Conservation (phyloP, 306 rosid species). For the Fragaria vesca region DNA sequence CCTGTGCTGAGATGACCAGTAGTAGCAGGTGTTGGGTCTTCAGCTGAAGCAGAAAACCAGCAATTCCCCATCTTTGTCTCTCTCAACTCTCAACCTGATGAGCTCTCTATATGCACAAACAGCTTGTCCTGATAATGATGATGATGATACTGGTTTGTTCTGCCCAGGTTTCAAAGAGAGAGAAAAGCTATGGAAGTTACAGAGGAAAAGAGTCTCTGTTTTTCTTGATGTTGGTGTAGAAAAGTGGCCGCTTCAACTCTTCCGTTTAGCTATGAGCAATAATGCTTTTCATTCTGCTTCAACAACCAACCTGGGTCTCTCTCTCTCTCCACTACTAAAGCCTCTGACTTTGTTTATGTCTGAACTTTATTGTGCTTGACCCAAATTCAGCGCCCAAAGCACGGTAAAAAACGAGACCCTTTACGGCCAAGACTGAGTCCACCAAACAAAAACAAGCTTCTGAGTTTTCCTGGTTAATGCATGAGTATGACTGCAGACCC, state of each 20-base stretch:
- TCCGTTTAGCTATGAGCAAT: background rate
- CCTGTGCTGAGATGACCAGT: constrained; percentile 56
- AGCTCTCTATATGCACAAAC: constrained; percentile 7
- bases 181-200: background rate
- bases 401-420: background rate
- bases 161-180: background rate
- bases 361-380: background rate
- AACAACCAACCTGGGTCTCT: background rate
- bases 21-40: constrained; percentile 32
- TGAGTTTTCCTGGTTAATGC: constrained; percentile 17
- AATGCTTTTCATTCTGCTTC: constrained; percentile 4
- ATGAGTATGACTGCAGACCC: background rate
- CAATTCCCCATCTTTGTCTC: constrained; percentile 71
- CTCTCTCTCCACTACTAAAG: background rate
- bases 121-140: background rate
- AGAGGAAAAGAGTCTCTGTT: background rate
- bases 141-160: background rate
- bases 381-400: background rate
- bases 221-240: background rate
- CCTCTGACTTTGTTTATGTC: constrained; percentile 17
- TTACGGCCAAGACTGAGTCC: background rate
- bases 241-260: background rate
- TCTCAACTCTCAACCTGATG: constrained; percentile 13
- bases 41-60: constrained; percentile 56
- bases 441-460: background rate